Base-by-base conservation (phyloP, 768 basidiomycete species). In the Kockovaella imperatae region DNA sequence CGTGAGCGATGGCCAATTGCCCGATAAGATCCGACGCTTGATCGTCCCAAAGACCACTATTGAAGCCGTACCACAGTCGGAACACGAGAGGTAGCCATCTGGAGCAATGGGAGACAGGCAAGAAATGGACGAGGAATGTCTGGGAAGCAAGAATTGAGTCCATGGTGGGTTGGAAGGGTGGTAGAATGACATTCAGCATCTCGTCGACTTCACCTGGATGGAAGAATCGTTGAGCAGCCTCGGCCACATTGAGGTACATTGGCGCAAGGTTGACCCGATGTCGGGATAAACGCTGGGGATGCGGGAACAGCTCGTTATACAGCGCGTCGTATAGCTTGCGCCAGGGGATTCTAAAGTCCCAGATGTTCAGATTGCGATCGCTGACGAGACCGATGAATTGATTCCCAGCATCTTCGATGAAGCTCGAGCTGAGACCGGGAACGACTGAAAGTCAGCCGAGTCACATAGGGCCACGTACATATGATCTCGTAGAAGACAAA, bases 1-100 rank as follows among this genome's bases (percentile, higher is more conserved):
- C 77, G 73, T 93, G 89, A 72, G 83, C 76, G 69, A 87, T 83
- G 46, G 83, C 75, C 38, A 93, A 76, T 59, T 78, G 78, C 24
- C 86, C 77, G 51, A 90, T 77, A 66, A 93, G 84, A 48, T 86
- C 79, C 53, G 90, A 76, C 80, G 87, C 87, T 69, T 87, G 79
- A 62, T 88, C 87, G 75, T 90, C 87, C 74, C 82, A 90, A 71
- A 83, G 79, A 69, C 86, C 86, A 49, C 86, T 87, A 73, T 89
- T 88, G 62, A 91, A 75, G 11, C 86, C 83, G 71, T 86, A 83
- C 86, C 87, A 91, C 38, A 88, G 63, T 45, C 83, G 81, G 74
- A 90, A 86, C 45, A 89, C 67, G 80, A 83, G 45, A 81, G 69
- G 67, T 10, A 75, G 77, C 75, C 89, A 90, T 36, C 79, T 78